Evolutionary conservation across 306 rosid genomes (phyloP).

Genomic region (Cicer chorassanicum): DNA sequence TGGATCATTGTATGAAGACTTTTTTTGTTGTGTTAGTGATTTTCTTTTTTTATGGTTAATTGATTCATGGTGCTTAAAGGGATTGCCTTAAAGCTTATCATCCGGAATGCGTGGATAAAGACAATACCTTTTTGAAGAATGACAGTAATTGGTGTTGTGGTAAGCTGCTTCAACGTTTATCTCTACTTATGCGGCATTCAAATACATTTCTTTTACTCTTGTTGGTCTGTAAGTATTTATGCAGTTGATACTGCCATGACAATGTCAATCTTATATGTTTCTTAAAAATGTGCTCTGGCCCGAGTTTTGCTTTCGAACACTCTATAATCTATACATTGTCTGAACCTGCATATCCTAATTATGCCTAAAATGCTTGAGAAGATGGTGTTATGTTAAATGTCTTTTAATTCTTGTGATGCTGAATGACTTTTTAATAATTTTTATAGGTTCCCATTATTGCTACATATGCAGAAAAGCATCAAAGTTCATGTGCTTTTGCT

Average conservation of each 20-base stretch:
- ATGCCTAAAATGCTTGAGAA: neutral
- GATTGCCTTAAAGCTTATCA: constrained; percentile 76
- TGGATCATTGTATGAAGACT: constrained; percentile 1
- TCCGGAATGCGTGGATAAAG: constrained; percentile 57
- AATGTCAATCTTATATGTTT: constrained; percentile 26
- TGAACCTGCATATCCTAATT: constrained; percentile 11
- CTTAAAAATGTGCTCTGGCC: neutral
- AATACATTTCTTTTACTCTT: constrained; percentile 22
- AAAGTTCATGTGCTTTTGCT: constrained; percentile 72
- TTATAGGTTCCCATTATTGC: constrained; percentile 74
- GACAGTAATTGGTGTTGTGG: constrained; percentile 57
- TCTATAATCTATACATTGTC: neutral
- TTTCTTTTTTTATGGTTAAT: constrained; percentile 27
- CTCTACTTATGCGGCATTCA: constrained; percentile 34
- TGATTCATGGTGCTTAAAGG: constrained; percentile 56
- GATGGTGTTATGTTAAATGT: neutral
- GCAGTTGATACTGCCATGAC: constrained; percentile 19
- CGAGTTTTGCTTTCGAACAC: constrained; percentile 3
- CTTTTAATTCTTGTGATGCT: constrained; percentile 25
- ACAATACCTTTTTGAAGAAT: constrained; percentile 52
- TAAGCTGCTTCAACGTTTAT: constrained; percentile 55
- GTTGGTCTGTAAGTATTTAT: constrained; percentile 18
- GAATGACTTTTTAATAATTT: constrained; percentile 36
- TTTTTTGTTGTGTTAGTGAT: constrained; percentile 21
- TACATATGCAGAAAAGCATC: constrained; percentile 54